These are phyloP conservation scores for Starmerella cellae DNA, from an alignment of 805 yeast genomes.

Conservation along the genomic window DNA sequence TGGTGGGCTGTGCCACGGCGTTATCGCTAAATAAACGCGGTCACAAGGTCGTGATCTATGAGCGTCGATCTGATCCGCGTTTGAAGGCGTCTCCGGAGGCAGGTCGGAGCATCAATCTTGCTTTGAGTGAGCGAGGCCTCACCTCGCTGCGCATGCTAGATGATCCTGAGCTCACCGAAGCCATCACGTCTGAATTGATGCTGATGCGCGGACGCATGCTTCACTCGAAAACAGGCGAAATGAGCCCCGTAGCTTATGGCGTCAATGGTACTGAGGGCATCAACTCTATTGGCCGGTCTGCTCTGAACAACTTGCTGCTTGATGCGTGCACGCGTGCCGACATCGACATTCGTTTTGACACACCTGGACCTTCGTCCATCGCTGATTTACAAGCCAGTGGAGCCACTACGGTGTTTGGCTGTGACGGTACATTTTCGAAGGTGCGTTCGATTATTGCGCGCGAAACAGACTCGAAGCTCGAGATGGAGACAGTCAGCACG, in stretches of 20 bases:
- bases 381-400: conserved; percentile 4
- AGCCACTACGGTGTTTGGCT: conserved; percentile 47
- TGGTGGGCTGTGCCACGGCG: conserved; percentile 77
- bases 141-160: conserved; percentile 54
- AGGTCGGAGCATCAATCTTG: conserved; percentile 60
- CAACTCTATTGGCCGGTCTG: conserved; percentile 69
- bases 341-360: conserved; percentile 21
- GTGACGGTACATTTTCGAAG: conserved; percentile 75
- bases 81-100: conserved; percentile 5
- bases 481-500: conserved; percentile 70
- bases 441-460: conserved; percentile 59
- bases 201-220: conserved; percentile 90
- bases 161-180: conserved; percentile 26
- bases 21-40: conserved; percentile 66
- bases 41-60: conserved; percentile 57
- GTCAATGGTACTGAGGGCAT: conserved; percentile 60
- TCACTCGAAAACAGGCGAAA: conserved; percentile 39
- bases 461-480: conserved; percentile 50
- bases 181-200: conserved; percentile 44
- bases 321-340: conserved; percentile 45
- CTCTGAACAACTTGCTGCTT: conserved; percentile 50
- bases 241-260: conserved; percentile 64
- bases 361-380: conserved; percentile 23
- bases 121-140: conserved; percentile 77
- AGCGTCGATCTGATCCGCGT: conserved; percentile 60